A percentile compares a stretch with the other conserved stretches of the same genome.
phyloP scores from a whole-genome alignment of 257 asterid species.

The Nicotiana tabacum region DNA sequence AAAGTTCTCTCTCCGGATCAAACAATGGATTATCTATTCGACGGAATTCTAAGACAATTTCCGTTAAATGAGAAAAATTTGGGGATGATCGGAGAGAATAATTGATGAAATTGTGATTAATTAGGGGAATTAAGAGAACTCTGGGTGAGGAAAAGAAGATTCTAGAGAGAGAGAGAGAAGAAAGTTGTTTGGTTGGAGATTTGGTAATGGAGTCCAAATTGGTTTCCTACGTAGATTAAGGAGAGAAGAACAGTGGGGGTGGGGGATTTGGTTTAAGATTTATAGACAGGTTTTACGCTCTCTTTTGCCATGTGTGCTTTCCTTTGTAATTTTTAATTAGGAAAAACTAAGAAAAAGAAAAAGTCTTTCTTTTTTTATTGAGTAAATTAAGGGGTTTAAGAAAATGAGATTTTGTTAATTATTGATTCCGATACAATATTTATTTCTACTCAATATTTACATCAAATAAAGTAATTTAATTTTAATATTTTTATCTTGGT shows the following conservation, averaged over 20 bases:
- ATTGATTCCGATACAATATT: too few relatives aligned
- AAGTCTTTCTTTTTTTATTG: too few relatives aligned
- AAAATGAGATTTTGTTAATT: too few relatives aligned
- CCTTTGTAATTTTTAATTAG: not conserved
- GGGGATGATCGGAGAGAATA: not conserved
- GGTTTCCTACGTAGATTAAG: not conserved
- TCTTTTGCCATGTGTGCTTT: not conserved
- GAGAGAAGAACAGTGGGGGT: too few relatives aligned
- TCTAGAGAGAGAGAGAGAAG: not conserved
- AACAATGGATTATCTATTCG: not conserved
- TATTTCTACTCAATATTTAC: too few relatives aligned
- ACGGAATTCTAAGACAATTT: not conserved
- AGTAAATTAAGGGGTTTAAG: not conserved
- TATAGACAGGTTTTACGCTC: not conserved
- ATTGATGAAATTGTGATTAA: not conserved
- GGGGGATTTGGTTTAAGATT: not conserved
- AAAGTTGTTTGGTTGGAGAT: not conserved
- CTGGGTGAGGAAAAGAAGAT: not conserved
- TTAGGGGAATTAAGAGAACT: not conserved
- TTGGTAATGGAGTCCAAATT: not conserved
- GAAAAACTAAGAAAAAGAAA: not conserved
- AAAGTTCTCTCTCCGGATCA: not conserved
- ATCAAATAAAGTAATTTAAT: too few relatives aligned
- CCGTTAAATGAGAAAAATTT: not conserved
- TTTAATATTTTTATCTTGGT: too few relatives aligned